Percentiles rank a stretch among this genome's conserved stretches.
Evolutionary conservation across 306 rosid genomes (phyloP).

Genomic region (Malus domestica): DNA sequence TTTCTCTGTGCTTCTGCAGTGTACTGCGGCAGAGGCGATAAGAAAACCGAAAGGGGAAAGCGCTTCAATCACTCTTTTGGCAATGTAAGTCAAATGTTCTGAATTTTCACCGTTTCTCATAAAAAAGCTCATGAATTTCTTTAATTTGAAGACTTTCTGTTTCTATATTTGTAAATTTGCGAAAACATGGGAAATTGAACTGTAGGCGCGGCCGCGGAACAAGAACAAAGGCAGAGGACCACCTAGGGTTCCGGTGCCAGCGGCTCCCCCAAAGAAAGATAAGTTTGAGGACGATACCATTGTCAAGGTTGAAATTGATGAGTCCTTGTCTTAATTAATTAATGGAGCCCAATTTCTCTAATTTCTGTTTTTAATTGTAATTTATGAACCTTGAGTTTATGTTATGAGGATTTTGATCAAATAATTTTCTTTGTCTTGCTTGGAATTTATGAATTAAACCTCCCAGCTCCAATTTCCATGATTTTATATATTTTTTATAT

Average conservation of each 20-base stretch:
- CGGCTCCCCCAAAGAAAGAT: constrained; percentile 50
- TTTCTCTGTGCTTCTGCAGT: constrained; percentile 23
- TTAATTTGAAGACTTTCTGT: not conserved
- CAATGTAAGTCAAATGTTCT: constrained; percentile 29
- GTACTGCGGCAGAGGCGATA: constrained; percentile 76
- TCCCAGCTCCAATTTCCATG: not conserved
- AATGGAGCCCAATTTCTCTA: not conserved
- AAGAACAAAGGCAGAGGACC: constrained; percentile 85
- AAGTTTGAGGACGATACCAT: constrained; percentile 48
- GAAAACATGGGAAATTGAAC: not conserved
- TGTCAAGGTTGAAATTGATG: constrained; percentile 64
- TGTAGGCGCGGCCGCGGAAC: constrained; percentile 65
- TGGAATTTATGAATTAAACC: not conserved
- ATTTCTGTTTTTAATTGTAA: constrained; percentile 18
- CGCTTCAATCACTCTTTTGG: constrained; percentile 80
- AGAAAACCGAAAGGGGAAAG: constrained; percentile 71
- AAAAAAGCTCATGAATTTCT: not conserved
- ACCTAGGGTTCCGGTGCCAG: constrained; percentile 52
- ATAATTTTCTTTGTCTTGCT: not conserved
- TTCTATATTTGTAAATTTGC: not conserved
- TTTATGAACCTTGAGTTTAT: constrained; percentile 13
- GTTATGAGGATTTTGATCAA: not conserved
- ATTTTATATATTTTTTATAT: not conserved
- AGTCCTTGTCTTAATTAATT: constrained; percentile 37
- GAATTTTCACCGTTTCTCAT: not conserved